Evolutionary conservation across 805 yeast genomes (phyloP).

Genomic region (Suhomyces canberraensis): DNA sequence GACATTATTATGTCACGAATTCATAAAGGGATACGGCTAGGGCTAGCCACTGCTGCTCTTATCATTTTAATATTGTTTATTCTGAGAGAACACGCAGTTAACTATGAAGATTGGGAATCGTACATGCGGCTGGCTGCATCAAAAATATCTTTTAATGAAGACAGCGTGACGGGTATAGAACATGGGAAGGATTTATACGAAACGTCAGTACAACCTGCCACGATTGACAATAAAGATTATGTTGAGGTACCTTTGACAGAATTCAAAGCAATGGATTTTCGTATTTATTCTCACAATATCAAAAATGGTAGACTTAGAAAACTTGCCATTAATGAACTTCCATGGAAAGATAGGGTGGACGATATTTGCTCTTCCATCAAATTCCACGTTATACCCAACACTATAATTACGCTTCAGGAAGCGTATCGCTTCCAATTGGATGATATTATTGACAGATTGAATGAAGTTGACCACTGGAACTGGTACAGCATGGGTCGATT

Average conservation of each 20-base stretch:
- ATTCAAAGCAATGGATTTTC: conserved; percentile 18
- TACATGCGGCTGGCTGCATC: too few species aligned
- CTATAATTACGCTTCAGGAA: conserved; percentile 17
- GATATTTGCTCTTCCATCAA: conserved; percentile 14
- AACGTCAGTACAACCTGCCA: too few species aligned
- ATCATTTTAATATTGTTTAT: too few species aligned
- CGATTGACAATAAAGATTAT: background rate
- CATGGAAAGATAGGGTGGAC: conserved; percentile 22
- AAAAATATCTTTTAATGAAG: too few species aligned
- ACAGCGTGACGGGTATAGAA: too few species aligned
- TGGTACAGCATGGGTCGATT: conserved; percentile 15
- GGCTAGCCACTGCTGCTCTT: too few species aligned
- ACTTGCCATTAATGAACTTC: conserved; percentile 23
- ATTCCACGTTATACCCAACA: conserved; percentile 19
- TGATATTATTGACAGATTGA: conserved; percentile 14
- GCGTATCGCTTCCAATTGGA: conserved; percentile 15
- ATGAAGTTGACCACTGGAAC: conserved; percentile 13
- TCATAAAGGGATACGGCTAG: too few species aligned
- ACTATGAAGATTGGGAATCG: too few species aligned
- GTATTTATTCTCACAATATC: conserved; percentile 36
- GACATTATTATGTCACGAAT: too few species aligned
- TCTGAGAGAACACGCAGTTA: too few species aligned
- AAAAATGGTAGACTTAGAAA: conserved; percentile 26
- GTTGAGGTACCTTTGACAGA: conserved; percentile 3
- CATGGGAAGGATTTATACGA: too few species aligned